Evolutionary conservation across 345 rosid species (phyloP), one percentile per base, ranked within the genome.

Genomic region (Dimocarpus longan): DNA sequence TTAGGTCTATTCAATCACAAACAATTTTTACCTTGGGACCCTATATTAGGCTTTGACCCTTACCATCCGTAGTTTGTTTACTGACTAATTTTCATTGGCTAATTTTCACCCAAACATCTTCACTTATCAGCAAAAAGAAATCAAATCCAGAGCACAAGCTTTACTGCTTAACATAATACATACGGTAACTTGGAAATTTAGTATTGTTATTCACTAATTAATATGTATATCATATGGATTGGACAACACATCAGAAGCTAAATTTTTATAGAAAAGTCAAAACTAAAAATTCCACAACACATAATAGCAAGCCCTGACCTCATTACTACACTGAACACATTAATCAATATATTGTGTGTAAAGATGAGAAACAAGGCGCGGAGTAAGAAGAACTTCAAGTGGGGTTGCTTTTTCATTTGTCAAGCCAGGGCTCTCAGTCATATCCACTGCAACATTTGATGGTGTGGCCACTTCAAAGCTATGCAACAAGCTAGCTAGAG

Each of bases 401-500:
- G 88, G 87, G 68, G 85, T 84, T 5, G 87, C 84, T 84, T 82
- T 85, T 6, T 76, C 13, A 72, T 76, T 79, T 16, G 79, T 79
- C 63, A 88, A 15, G 11, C 85, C 77, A 1, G 66, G 54, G 69
- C 79, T 82, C 64, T 79, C 80, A 0, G 84, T 83, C 87, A 88
- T 86, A 66, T 86, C 90, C 39, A 86, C 69, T 1, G 70, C 77
- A 70, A 68, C 64, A 8, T 64, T 46, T 1, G 70, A 80, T 73
- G 84, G 84, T 22, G 6, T 85, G 37, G 57, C 32, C 43, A 85
- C 78, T 4, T 90, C 80, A 44, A 86, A 90, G 42, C 78, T 57
- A 8, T 81, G 90, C 65, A 88, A 68, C 60, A 86, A 77, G 44
- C 84, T 84, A 8, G 90, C 93, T 4, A 88, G 66, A 8, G 84